Conservation (phyloP, 208 protist species). For the Trypanosoma melophagium region DNA sequence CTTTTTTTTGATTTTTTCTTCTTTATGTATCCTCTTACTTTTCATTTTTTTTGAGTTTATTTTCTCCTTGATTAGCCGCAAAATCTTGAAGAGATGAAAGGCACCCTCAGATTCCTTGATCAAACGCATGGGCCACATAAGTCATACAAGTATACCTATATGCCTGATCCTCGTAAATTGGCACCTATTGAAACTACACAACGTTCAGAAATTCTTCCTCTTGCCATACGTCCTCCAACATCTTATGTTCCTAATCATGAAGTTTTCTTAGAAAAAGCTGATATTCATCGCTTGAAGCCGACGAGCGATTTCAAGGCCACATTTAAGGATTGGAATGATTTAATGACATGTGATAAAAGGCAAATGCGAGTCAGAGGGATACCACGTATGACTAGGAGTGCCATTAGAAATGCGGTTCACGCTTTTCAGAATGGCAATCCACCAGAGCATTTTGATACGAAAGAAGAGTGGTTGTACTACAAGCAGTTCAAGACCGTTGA, state of each 20-base stretch:
- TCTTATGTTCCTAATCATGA: conserved; percentile 89
- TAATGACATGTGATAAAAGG: conserved; percentile 87
- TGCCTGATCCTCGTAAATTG: conserved; percentile 89
- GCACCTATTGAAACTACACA: conserved; percentile 87
- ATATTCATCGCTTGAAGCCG: conserved; percentile 76
- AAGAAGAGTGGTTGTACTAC: conserved; percentile 91
- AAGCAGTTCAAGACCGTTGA: conserved; percentile 92
- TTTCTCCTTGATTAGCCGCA: neutral
- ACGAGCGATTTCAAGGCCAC: conserved; percentile 88
- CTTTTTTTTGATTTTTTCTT: neutral
- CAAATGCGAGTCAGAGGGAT: conserved; percentile 80
- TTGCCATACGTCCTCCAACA: conserved; percentile 82
- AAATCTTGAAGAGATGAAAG: conserved; percentile 9
- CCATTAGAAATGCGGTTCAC: conserved; percentile 75
- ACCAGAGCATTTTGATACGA: conserved; percentile 86
- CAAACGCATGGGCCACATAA: conserved; percentile 87
- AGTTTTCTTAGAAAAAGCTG: conserved; percentile 84
- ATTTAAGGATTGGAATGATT: conserved; percentile 91
- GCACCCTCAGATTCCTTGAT: conserved; percentile 40
- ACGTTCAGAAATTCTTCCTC: conserved; percentile 74
- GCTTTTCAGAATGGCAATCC: conserved; percentile 87
- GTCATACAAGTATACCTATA: conserved; percentile 91
- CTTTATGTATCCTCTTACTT: neutral
- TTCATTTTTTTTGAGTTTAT: neutral
- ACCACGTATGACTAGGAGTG: conserved; percentile 61